Evolutionary conservation across 192 early-diverging fungal species (phyloP), one percentile per base, ranked within the genome.

Genomic region (Geosiphon pyriformis): DNA sequence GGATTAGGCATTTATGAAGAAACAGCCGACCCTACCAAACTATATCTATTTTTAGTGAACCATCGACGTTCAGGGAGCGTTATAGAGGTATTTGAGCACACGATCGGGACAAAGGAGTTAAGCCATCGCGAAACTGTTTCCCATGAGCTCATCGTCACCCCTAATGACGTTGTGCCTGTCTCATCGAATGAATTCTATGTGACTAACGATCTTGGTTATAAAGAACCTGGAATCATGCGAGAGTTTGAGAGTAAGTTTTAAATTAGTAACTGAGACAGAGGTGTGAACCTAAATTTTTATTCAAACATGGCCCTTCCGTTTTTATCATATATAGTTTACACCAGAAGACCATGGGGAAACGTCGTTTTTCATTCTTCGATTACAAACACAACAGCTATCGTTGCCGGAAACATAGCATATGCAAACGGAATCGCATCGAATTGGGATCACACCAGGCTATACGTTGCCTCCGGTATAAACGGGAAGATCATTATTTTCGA

Each of bases 41-140:
- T 82, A 27, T 80, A 78, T 22, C 69, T 86, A 55, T 82, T 83
- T 73, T 68, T 77, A 47, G 70, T 83, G 37, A 86, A 86, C 73
- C 84, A 86, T 65, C 80, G 81, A 72, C 75, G 74, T 18, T 62
- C 75, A 8, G 80, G 82, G 10, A 72, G 70, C 47, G 84, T 75
- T 3, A 67, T 85, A 29, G 82, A 82, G 37, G 81, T 85, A 58
- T 78, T 85, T 52, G 75, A 70, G 54, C 82, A 85, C 42, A 65
- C 15, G 1, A 56, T 83, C 10, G 79, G 80, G 2, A 68, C 73
- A 4, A 51, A 67, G 23, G 68, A 61, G 23, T 68, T 83, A 2
- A 59, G 69, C 52, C 76, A 81, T 52, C 68, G 76, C 29, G 72
- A 80, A 37, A 85, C 84, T 1, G 72, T 83, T 8, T 71, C 72